Evolutionary conservation across 2,329 filamentous ascomycete genomes (phyloP).

Genomic region (Emergomyces africanus): DNA sequence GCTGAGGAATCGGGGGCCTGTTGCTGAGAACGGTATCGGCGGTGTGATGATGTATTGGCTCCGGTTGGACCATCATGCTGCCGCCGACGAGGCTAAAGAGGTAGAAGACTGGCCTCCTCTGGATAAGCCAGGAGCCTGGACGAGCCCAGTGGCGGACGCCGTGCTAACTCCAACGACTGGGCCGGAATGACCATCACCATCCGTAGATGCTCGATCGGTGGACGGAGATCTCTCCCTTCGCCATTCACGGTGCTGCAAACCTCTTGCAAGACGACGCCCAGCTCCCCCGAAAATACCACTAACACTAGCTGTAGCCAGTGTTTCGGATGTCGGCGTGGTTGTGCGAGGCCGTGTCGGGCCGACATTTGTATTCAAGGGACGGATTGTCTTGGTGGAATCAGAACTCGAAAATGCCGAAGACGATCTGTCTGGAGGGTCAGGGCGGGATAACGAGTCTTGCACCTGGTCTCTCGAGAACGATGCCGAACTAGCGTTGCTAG

Average conservation of each 20-base stretch:
- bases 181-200: constrained; percentile 25
- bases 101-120: constrained; percentile 14
- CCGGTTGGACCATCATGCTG: constrained; percentile 4
- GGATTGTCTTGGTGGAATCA: constrained; percentile 35
- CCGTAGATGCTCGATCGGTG: constrained; percentile 23
- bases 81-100: background rate
- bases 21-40: constrained; percentile 27
- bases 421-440: constrained; percentile 26
- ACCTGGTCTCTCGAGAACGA: constrained; percentile 8
- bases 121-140: constrained; percentile 27
- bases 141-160: constrained; percentile 31
- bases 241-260: constrained; percentile 25
- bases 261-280: constrained; percentile 23
- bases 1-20: constrained; percentile 18
- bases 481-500: constrained; percentile 6
- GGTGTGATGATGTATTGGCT: constrained; percentile 15
- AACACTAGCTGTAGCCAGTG: constrained; percentile 21
- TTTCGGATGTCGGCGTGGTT: constrained; percentile 18
- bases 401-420: constrained; percentile 34
- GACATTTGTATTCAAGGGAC: constrained; percentile 20
- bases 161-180: constrained; percentile 34
- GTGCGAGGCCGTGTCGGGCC: constrained; percentile 14
- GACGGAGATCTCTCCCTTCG: constrained; percentile 22
- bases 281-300: constrained; percentile 30
- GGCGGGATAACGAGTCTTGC: constrained; percentile 20